Conservation (phyloP, 306 rosid genomes). For the Cicer yamashitae region DNA sequence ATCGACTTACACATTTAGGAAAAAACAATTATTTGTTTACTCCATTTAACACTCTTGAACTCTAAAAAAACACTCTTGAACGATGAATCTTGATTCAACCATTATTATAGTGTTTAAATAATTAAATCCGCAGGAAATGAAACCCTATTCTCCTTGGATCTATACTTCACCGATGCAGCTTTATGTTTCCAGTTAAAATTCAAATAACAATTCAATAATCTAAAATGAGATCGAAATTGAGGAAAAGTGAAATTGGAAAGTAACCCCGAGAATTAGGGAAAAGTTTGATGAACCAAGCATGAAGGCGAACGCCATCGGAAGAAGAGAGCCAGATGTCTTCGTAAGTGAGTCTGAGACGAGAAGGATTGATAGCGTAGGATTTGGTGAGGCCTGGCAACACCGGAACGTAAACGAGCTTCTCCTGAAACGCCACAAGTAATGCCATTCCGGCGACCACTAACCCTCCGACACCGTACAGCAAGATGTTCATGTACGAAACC, state of each 20-base stretch:
- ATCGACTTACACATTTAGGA: too few relatives aligned
- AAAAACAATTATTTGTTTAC: too few relatives aligned
- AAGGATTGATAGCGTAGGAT: conserved; percentile 80
- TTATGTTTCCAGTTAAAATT: neutral
- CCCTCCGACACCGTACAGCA: conserved; percentile 92
- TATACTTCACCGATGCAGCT: neutral
- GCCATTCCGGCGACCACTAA: conserved; percentile 90
- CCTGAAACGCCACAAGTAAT: conserved; percentile 88
- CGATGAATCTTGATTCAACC: neutral
- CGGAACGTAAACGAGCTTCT: conserved; percentile 91
- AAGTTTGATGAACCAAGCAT: conserved; percentile 98
- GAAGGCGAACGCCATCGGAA: conserved; percentile 92
- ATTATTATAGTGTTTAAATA: neutral
- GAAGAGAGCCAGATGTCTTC: conserved; percentile 93
- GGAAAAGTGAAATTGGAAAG: conserved; percentile 18
- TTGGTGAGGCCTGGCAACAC: conserved; percentile 87
- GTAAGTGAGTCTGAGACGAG: conserved; percentile 80
- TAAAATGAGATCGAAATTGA: conserved; percentile 4
- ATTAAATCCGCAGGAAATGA: conserved; percentile 5
- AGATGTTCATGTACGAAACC: conserved; percentile 72
- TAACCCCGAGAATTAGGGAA: conserved; percentile 84
- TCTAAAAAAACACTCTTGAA: neutral
- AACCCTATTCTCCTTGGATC: neutral
- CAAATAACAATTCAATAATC: conserved; percentile 6
- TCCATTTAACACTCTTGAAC: too few relatives aligned